Evolutionary conservation across 441 rosid species (phyloP), one percentile per base, ranked within the genome.

Genomic region (Erodium trifolium): DNA sequence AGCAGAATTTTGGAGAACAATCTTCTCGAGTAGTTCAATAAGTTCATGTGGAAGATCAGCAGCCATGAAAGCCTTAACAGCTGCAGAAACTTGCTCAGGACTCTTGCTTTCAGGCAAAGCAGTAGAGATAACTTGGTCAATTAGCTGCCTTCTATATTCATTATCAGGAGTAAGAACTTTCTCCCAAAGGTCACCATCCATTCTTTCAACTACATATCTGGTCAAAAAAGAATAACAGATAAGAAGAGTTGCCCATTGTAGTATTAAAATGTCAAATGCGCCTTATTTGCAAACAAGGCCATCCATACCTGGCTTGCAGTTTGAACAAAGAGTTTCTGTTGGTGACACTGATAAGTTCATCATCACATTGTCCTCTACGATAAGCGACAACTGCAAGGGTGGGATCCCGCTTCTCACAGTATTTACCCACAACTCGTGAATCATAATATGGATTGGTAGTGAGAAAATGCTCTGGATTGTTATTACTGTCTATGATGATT

Each of bases 21-120:
- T 31, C 34, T 31, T 31, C 34, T 31, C 99, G 72, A 95, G 95
- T 79, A 95, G 96, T 85, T 92, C 99, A 78, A 96, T 96, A 67
- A 96, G 85, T 81, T 96, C 99, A 76, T 92, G 99, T 0, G 99
- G 99, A 47, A 96, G 85, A 81, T 96, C 99, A 70, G 99, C 98
- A 57, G 98, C 89, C 99, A 96, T 96, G 81, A 96, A 96, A 78
- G 99, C 99, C 83, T 96, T 92, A 68, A 93, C 99, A 75, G 99
- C 94, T 37, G 97, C 99, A 72, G 99, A 92, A 72, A 96, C 99
- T 87, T 96, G 99, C 67, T 96, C 97, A 67, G 99, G 98, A 72
- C 98, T 96, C 88, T 93, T 93, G 90, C 97, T 96, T 77, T 96
- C 99, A 11, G 99, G 98, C 82, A 96, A 81, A 75, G 99, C 98